Conservation (phyloP, 306 rosid genomes). For the Morella rubra region DNA sequence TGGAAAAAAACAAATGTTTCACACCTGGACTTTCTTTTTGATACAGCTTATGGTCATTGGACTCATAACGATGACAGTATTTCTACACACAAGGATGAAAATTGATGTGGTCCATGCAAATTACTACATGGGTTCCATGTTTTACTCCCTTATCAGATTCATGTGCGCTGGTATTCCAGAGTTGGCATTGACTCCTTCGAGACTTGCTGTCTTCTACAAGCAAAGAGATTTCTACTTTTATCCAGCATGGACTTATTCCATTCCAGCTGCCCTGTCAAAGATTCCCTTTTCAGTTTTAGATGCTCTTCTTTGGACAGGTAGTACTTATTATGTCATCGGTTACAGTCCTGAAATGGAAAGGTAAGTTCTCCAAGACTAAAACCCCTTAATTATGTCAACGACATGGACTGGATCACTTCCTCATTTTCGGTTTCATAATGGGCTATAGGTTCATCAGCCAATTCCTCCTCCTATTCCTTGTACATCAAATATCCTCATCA, state of each 20-base stretch:
- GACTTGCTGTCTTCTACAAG: constrained; percentile 51
- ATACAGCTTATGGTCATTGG: constrained; percentile 48
- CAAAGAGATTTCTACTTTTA: constrained; percentile 54
- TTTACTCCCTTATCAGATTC: constrained; percentile 50
- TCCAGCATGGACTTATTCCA: constrained; percentile 58
- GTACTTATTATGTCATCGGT: constrained; percentile 58
- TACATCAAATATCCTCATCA: constrained; percentile 49
- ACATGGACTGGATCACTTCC: neutral
- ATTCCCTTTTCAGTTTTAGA: constrained; percentile 55
- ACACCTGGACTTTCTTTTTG: constrained; percentile 6
- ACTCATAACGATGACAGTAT: constrained; percentile 55
- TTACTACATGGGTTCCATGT: constrained; percentile 51
- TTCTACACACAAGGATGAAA: constrained; percentile 46
- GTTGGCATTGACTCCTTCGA: constrained; percentile 49
- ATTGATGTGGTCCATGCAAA: constrained; percentile 39
- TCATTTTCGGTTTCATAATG: constrained; percentile 8
- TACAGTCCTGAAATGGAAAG: constrained; percentile 58
- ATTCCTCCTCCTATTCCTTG: constrained; percentile 41
- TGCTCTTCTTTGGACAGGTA: constrained; percentile 54
- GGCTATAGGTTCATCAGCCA: constrained; percentile 53
- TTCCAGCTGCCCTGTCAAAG: constrained; percentile 51
- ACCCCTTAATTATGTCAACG: neutral
- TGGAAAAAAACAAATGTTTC: neutral
- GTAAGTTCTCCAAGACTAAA: constrained; percentile 28
- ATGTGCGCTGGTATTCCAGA: constrained; percentile 43